Evolutionary conservation across 805 yeast species (phyloP).

Genomic region (Candida ficus): DNA sequence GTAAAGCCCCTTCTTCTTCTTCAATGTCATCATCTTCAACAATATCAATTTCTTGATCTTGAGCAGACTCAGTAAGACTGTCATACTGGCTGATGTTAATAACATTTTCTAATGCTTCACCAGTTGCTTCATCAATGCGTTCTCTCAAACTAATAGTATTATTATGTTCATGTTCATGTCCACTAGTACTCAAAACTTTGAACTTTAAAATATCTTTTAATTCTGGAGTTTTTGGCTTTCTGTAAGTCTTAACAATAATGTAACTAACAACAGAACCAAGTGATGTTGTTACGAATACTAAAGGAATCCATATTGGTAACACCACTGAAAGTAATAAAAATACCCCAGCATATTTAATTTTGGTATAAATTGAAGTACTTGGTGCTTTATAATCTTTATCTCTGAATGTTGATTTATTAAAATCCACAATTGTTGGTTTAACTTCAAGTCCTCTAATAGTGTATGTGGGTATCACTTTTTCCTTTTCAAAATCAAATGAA

Average conservation of each 20-base stretch:
- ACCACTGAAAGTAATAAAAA: slow-evolving; percentile 18
- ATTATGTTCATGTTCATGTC: no score
- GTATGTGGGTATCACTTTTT: slow-evolving; percentile 29
- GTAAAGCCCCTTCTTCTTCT: slow-evolving; percentile 2
- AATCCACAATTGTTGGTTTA: slow-evolving; percentile 49
- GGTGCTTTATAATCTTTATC: slow-evolving; percentile 1
- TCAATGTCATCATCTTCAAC: background rate
- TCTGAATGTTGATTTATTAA: slow-evolving; percentile 28
- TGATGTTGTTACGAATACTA: slow-evolving; percentile 32
- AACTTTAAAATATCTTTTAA: slow-evolving; percentile 6
- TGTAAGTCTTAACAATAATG: slow-evolving; percentile 33
- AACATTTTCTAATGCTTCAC: slow-evolving; percentile 22
- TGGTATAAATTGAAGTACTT: slow-evolving; percentile 13
- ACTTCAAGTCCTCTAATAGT: slow-evolving; percentile 34
- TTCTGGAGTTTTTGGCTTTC: slow-evolving; percentile 11
- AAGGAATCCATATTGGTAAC: slow-evolving; percentile 48
- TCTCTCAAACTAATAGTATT: slow-evolving; percentile 16
- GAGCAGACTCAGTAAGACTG: slow-evolving; percentile 15
- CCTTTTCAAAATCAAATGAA: slow-evolving; percentile 30
- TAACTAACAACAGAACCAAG: slow-evolving; percentile 34
- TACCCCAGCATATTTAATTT: slow-evolving; percentile 22
- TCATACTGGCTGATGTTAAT: slow-evolving; percentile 21
- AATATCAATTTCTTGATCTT: background rate
- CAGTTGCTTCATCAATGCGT: slow-evolving; percentile 21
- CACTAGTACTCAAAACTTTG: no score